Evolutionary conservation across 2,329 filamentous ascomycete species (phyloP).

Genomic region (Herpotrichia juniperi): DNA sequence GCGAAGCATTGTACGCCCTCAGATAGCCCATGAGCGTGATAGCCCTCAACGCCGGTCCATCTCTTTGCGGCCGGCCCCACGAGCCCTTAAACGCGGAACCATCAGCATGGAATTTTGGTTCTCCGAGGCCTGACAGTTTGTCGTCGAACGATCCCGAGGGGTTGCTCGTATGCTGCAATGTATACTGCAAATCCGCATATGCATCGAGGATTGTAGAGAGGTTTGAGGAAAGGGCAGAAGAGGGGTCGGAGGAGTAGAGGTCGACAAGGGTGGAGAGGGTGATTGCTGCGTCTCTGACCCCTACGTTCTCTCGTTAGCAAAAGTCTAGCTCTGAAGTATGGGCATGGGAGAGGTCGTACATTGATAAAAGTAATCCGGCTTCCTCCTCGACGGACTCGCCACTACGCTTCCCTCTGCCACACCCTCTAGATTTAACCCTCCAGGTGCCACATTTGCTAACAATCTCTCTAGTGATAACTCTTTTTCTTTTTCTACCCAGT

Average conservation of each 20-base stretch:
- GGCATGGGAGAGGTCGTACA: constrained; percentile 32
- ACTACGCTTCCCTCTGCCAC: constrained; percentile 49
- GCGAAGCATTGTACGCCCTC: constrained; percentile 47
- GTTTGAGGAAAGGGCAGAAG: constrained; percentile 29
- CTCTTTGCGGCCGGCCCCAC: constrained; percentile 53
- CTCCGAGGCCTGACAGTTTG: constrained; percentile 48
- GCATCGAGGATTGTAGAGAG: constrained; percentile 39
- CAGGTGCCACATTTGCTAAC: constrained; percentile 51
- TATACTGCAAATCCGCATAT: constrained; percentile 40
- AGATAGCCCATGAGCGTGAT: constrained; percentile 51
- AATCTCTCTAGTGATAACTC: constrained; percentile 44
- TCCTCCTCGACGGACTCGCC: constrained; percentile 49
- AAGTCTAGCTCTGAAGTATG: background rate
- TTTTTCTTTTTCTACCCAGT: constrained; percentile 46
- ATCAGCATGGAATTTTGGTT: constrained; percentile 51
- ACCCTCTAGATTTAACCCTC: constrained; percentile 44
- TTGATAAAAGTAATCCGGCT: constrained; percentile 54
- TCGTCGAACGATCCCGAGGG: constrained; percentile 41
- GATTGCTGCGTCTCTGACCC: constrained; percentile 53
- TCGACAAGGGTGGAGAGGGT: constrained; percentile 50
- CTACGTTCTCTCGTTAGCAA: constrained; percentile 21
- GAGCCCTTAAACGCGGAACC: constrained; percentile 43
- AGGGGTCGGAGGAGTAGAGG: constrained; percentile 42
- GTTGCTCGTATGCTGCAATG: constrained; percentile 47
- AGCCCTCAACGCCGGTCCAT: constrained; percentile 52